Evolutionary conservation across 805 yeast species (phyloP).

Genomic region (fission yeast (Schizosaccharomyces pombe)): DNA sequence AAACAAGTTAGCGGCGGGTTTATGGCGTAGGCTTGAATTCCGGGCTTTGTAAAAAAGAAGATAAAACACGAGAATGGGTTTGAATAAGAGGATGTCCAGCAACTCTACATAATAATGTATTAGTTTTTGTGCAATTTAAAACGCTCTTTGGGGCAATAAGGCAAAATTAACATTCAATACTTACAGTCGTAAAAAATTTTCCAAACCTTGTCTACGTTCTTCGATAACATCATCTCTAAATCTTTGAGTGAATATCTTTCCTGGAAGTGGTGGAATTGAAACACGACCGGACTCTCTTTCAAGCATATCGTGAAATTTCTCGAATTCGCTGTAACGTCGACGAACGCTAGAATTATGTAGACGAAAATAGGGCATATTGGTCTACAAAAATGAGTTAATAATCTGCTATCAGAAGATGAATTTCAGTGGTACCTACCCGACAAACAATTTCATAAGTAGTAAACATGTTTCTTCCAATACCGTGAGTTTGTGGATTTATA

Average conservation of each 20-base stretch:
- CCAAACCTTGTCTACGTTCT: constrained; percentile 60
- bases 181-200: constrained; percentile 37
- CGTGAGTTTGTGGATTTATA: constrained; percentile 55
- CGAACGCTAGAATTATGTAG: constrained; percentile 43
- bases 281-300: constrained; percentile 60
- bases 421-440: constrained; percentile 20
- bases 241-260: constrained; percentile 56
- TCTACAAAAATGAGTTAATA: constrained; percentile 14
- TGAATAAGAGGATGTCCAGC: constrained; percentile 88
- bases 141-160: too few relatives aligned
- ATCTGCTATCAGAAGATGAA: not conserved
- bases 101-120: constrained; percentile 22
- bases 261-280: constrained; percentile 69
- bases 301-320: constrained; percentile 45
- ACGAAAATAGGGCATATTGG: constrained; percentile 74
- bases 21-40: constrained; percentile 15
- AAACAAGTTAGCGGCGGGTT: not conserved
- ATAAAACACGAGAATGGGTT: constrained; percentile 56
- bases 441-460: constrained; percentile 85
- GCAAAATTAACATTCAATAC: too few relatives aligned
- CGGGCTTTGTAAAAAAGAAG: constrained; percentile 72
- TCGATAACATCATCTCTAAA: constrained; percentile 69
- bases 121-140: constrained; percentile 1
- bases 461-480: constrained; percentile 36
- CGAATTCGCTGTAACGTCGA: constrained; percentile 78